A percentile compares a stretch with the other conserved stretches of the same genome.
These are phyloP conservation scores for Ramaria sp. DNA, from an alignment of 768 basidiomycete genomes.

Conservation along the genomic window DNA sequence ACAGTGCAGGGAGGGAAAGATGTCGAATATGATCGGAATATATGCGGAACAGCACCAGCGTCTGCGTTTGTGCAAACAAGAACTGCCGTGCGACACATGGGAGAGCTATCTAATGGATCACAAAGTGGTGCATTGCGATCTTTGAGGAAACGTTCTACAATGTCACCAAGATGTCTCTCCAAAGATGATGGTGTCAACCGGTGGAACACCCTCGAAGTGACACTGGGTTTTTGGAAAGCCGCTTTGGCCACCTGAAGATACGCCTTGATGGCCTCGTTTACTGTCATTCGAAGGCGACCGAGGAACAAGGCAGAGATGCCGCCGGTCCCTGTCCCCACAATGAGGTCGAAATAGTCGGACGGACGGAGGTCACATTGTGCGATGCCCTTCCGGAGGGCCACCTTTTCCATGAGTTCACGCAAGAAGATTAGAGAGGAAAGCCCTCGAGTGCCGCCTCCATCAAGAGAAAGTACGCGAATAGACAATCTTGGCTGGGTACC, in stretches of 20 bases:
- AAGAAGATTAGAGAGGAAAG: no score
- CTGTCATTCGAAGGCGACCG: not conserved
- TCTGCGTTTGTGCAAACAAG: not conserved
- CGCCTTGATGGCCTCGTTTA: not conserved
- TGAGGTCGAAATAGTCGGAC: not conserved
- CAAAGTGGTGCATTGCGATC: not conserved
- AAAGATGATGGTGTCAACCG: not conserved
- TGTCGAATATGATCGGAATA: not conserved
- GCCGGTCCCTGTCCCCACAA: not conserved
- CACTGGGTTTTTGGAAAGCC: not conserved
- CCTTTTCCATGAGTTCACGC: no score
- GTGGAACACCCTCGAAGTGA: not conserved
- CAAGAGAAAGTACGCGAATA: no score
- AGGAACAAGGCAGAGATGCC: not conserved
- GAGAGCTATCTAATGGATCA: not conserved
- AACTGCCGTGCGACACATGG: not conserved
- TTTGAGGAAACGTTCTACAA: not conserved
- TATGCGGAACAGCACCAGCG: not conserved
- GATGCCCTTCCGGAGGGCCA: no score
- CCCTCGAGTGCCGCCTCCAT: no score
- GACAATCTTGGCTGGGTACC: no score
- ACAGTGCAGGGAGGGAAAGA: not conserved
- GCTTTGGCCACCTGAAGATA: not conserved
- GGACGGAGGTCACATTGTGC: no score
- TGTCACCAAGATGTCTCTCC: not conserved